Base-by-base conservation (phyloP, 768 basidiomycete species). In the Boletus fagicola region DNA sequence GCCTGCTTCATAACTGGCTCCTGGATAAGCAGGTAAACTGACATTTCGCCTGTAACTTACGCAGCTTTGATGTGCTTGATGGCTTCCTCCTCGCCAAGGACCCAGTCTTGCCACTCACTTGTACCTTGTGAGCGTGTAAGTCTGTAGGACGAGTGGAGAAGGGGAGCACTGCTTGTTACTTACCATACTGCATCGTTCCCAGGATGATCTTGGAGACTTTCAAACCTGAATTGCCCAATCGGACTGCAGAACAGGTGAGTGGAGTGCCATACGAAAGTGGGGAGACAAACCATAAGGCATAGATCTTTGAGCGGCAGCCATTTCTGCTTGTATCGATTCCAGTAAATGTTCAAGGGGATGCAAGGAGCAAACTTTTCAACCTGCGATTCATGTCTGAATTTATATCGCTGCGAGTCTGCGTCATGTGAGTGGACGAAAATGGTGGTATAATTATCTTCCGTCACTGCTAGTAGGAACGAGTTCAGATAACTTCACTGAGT, bases 201-300 rank as follows among this genome's bases (percentile, higher is more conserved):
- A 54, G 38, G 48, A 54, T 54, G 16, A 54, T 38, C 36, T 38
- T 50, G 53, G 53, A 54, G 35, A 54, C 48, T 36, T 54, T 54
- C 26, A 54, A 38, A 38, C 53, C 53, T 15, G 53, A 54, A 18
- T 54, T 56, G 13, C 56, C 56, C 56, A 57, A 30, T 42, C 56
- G 54, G 39, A 57, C 56, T 57, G 53, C n/a, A 12, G 9, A 33
- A 45, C 18, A 15, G 5, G 36, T 57, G 49, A 42, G 49, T 48
- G 5, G 13, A 39, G 48, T 40, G 18, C 8, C 9, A 46, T 36
- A 24, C 11, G 10, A 20, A 24, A 7, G 22, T 8, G n/a, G 11
- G 36, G n/a, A 31, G 35, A 54, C 49, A 18, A 47, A 62, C 62
- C 62, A 46, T 62, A 63, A 24, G 61, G 56, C 61, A 63, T 63